phyloP scores from a whole-genome alignment of 225 moss, liverwort and hornwort species.

The Climacium dendroides region DNA sequence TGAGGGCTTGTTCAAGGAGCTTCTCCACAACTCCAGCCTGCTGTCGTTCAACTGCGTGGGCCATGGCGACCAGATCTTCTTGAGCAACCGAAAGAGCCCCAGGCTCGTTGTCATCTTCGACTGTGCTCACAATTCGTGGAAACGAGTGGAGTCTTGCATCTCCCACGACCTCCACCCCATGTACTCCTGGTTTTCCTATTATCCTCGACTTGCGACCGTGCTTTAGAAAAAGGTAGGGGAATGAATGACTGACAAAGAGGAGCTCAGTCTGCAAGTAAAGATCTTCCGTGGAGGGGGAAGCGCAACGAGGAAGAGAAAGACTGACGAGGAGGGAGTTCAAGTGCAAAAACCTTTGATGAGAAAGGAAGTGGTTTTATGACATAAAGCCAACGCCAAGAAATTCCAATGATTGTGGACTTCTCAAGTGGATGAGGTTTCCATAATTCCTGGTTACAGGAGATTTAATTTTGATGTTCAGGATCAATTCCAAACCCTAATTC shows the following conservation, averaged over 20 bases:
- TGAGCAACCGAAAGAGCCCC: constrained; percentile 44
- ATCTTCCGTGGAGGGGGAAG: neutral
- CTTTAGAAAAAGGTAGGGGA: neutral
- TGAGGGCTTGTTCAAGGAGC: constrained; percentile 24
- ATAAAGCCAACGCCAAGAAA: neutral
- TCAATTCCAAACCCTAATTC: neutral
- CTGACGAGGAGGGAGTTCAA: neutral
- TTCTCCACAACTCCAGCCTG: constrained; percentile 24
- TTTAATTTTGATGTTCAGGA: too few relatives aligned
- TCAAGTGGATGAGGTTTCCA: neutral
- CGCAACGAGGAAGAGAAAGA: neutral
- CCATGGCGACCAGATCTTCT: constrained; percentile 17
- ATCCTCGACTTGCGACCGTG: constrained; percentile 13
- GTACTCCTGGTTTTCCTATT: constrained; percentile 46
- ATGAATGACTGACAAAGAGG: neutral
- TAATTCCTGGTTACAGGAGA: neutral
- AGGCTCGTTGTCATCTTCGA: constrained; percentile 22
- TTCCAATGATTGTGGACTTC: neutral
- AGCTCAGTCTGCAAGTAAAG: neutral
- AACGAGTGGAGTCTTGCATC: constrained; percentile 13
- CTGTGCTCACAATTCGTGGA: constrained; percentile 9
- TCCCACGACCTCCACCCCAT: constrained; percentile 36
- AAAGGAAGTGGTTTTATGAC: neutral
- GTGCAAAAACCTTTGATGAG: neutral
- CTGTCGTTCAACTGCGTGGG: constrained; percentile 42